Percentiles rank a stretch among this genome's conserved stretches.
Conservation (phyloP, 2,329 filamentous ascomycete genomes). For the Diaporthe citriasiana region DNA sequence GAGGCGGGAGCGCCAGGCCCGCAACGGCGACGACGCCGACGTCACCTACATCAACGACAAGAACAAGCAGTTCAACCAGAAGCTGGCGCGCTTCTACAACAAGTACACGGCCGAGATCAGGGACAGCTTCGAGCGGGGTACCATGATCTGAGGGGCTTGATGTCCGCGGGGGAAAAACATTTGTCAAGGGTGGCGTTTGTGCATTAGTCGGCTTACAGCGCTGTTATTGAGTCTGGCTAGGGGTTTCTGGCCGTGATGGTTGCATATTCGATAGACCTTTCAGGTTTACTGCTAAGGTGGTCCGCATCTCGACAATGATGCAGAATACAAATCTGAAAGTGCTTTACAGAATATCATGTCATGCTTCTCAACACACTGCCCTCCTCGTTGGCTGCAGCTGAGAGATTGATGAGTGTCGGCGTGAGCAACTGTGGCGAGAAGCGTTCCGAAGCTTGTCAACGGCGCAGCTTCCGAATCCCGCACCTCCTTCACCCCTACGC, state of each 20-base stretch:
- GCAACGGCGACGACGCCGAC: constrained; percentile 87
- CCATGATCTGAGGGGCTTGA: constrained; percentile 78
- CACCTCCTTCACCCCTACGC: too few relatives aligned
- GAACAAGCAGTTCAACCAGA: constrained; percentile 99
- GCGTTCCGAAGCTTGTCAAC: neutral
- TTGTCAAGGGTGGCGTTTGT: neutral
- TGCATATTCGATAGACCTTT: neutral
- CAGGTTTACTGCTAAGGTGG: neutral
- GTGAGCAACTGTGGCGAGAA: neutral
- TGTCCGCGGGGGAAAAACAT: neutral
- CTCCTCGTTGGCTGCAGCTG: neutral
- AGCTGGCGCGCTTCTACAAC: constrained; percentile 95
- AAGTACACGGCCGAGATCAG: constrained; percentile 98
- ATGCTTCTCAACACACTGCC: neutral
- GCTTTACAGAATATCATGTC: neutral
- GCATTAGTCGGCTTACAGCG: constrained; percentile 11
- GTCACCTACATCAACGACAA: constrained; percentile 99
- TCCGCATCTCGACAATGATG: neutral
- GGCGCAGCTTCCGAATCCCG: neutral
- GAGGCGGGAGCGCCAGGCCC: constrained; percentile 81
- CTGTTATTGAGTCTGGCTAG: neutral
- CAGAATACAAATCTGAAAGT: neutral
- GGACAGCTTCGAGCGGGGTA: constrained; percentile 97
- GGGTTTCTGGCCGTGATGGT: neutral
- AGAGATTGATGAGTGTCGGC: too few relatives aligned